A percentile compares a stretch with the other conserved stretches of the same genome.
phyloP scores from a whole-genome alignment of 2,329 filamentous ascomycete genomes.

The Cercospora nicotianae region DNA sequence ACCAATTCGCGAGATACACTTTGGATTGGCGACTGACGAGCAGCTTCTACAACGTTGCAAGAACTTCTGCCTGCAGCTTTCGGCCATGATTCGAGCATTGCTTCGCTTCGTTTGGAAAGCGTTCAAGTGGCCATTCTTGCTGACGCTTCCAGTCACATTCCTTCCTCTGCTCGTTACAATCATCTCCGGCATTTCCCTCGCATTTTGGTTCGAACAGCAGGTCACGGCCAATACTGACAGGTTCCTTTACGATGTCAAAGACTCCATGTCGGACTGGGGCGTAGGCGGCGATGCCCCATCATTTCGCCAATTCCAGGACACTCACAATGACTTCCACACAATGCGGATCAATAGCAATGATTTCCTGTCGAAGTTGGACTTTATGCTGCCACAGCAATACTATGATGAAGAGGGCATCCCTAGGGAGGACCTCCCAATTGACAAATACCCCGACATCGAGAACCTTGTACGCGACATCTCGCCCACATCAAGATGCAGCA shows the following conservation, averaged over 20 bases:
- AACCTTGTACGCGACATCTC: constrained; percentile 19
- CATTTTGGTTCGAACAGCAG: constrained; percentile 15
- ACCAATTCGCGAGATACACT: not conserved
- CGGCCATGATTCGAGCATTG: constrained; percentile 8
- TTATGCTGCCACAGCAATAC: constrained; percentile 22
- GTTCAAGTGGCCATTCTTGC: constrained; percentile 19
- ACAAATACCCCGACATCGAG: constrained; percentile 18
- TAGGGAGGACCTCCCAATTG: constrained; percentile 11
- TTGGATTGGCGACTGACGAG: not conserved
- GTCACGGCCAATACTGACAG: constrained; percentile 16
- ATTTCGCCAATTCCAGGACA: constrained; percentile 25
- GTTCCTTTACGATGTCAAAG: constrained; percentile 22
- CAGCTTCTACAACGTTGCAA: not conserved
- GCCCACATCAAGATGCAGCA: not conserved
- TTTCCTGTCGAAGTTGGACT: constrained; percentile 18
- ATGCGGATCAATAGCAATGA: constrained; percentile 26
- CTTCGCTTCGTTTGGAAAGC: constrained; percentile 20
- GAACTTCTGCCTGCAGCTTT: not conserved
- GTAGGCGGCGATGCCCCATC: constrained; percentile 18
- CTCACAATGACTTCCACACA: constrained; percentile 22
- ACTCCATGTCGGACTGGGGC: constrained; percentile 18
- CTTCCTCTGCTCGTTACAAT: constrained; percentile 16
- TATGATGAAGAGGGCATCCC: not conserved
- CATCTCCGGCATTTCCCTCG: constrained; percentile 15
- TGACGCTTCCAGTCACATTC: constrained; percentile 23